phyloP scores from a whole-genome alignment of 805 yeast genomes.

The Cyberlindnera samutprakarnensis region DNA sequence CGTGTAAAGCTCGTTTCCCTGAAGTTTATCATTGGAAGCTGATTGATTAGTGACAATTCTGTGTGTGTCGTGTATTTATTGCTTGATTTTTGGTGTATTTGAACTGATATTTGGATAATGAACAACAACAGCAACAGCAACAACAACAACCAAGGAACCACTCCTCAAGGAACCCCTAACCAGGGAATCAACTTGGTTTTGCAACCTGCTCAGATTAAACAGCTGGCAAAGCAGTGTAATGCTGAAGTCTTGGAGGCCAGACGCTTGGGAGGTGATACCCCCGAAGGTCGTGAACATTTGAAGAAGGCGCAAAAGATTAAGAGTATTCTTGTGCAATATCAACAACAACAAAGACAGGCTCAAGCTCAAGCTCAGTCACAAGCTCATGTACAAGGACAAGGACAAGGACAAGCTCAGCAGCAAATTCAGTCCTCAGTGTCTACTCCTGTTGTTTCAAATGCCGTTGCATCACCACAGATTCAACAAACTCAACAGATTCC shows the following conservation, averaged over 20 bases:
- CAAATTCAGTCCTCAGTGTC: conserved; percentile 6
- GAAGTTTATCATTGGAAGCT: too few relatives aligned
- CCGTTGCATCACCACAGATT: conserved; percentile 8
- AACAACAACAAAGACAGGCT: conserved; percentile 35
- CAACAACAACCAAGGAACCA: conserved; percentile 3
- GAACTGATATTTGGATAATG: too few relatives aligned
- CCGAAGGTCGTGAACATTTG: conserved; percentile 55
- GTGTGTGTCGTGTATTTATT: too few relatives aligned
- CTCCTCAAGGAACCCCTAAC: too few relatives aligned
- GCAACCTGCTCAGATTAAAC: conserved; percentile 29
- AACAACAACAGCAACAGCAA: conserved; percentile 4
- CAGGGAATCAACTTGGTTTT: conserved; percentile 5
- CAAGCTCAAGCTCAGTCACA: conserved; percentile 15
- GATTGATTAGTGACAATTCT: too few relatives aligned
- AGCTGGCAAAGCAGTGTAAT: conserved; percentile 51
- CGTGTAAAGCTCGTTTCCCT: neutral
- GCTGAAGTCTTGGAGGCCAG: conserved; percentile 56
- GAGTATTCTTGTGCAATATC: conserved; percentile 49
- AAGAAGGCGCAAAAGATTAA: conserved; percentile 58
- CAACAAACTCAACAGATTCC: conserved; percentile 7
- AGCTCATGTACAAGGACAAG: conserved; percentile 4
- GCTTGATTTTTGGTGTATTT: too few relatives aligned
- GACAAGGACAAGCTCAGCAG: neutral
- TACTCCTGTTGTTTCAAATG: conserved; percentile 6
- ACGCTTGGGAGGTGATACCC: conserved; percentile 50